These are phyloP conservation scores for Cladophialophora yegresii DNA, from an alignment of 2,329 filamentous ascomycete genomes.

Conservation along the genomic window DNA sequence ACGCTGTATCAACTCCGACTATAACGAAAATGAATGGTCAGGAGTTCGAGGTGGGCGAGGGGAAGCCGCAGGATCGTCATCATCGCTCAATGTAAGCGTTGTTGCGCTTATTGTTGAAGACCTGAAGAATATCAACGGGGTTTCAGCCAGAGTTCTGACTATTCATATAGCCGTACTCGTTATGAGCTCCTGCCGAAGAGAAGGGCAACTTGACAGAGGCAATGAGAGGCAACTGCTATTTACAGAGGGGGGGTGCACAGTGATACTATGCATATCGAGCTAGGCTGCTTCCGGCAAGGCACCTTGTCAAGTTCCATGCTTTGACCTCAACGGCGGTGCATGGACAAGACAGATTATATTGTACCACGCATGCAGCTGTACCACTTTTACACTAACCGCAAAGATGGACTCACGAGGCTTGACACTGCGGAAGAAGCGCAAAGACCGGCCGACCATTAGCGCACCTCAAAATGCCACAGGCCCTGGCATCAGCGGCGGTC, in stretches of 20 bases:
- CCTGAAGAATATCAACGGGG: not conserved
- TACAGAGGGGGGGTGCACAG: too few relatives aligned
- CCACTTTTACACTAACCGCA: not conserved
- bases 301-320: not conserved
- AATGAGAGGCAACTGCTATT: too few relatives aligned
- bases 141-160: not conserved
- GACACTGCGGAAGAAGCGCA: conserved; percentile 65
- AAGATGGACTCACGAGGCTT: conserved; percentile 51
- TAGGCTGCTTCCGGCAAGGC: too few relatives aligned
- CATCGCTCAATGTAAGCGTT: not conserved
- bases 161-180: not conserved
- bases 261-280: too few relatives aligned
- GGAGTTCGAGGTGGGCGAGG: not conserved
- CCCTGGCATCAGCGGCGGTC: conserved; percentile 33
- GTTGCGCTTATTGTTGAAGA: not conserved
- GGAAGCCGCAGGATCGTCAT: not conserved
- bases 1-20: not conserved
- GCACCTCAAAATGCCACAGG: conserved; percentile 54
- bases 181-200: too few relatives aligned
- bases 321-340: not conserved
- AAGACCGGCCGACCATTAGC: conserved; percentile 60
- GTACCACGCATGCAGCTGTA: not conserved
- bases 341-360: not conserved
- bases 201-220: too few relatives aligned
- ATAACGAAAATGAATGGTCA: not conserved